phyloP scores from a whole-genome alignment of 2,329 filamentous ascomycete species.

The Teratosphaeria nubilosa region DNA sequence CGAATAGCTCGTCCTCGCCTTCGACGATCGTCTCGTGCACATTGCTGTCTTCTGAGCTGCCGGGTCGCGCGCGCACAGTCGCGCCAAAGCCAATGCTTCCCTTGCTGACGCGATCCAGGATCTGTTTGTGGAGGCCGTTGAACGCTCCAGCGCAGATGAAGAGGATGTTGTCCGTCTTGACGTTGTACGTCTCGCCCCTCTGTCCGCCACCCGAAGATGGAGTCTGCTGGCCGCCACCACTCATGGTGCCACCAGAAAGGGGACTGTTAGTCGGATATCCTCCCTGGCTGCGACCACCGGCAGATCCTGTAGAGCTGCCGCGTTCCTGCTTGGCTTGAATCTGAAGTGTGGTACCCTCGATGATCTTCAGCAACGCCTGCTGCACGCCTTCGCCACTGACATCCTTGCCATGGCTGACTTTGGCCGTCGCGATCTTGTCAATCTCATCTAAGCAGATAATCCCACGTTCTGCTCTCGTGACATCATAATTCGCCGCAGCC shows the following conservation, averaged over 20 bases:
- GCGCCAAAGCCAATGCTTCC: conserved; percentile 87
- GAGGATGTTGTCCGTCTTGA: conserved; percentile 90
- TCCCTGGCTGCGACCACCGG: conserved; percentile 9
- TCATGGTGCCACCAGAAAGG: conserved; percentile 25
- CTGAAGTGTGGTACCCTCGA: conserved; percentile 89
- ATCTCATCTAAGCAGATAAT: conserved; percentile 96
- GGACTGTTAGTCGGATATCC: conserved; percentile 27
- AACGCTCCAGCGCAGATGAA: conserved; percentile 97
- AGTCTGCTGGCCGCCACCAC: conserved; percentile 2
- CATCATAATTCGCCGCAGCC: conserved; percentile 81
- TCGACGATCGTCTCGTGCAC: conserved; percentile 49
- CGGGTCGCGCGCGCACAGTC: conserved; percentile 49
- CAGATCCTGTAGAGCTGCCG: conserved; percentile 23
- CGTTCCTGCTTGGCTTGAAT: conserved; percentile 76
- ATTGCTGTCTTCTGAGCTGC: conserved; percentile 24
- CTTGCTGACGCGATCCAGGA: conserved; percentile 78
- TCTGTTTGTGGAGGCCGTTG: conserved; percentile 77
- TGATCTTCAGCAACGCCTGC: conserved; percentile 87
- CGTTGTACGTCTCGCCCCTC: conserved; percentile 55
- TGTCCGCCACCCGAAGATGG: conserved; percentile 12
- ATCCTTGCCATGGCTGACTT: conserved; percentile 80
- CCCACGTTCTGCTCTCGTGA: conserved; percentile 73
- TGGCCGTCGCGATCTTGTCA: conserved; percentile 88
- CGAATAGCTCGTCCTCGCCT: conserved; percentile 46
- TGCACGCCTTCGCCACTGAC: conserved; percentile 95